Percentiles rank a stretch among this genome's conserved stretches.
These are phyloP conservation scores for Trametes villosa DNA, from an alignment of 768 basidiomycete species.

Conservation along the genomic window DNA sequence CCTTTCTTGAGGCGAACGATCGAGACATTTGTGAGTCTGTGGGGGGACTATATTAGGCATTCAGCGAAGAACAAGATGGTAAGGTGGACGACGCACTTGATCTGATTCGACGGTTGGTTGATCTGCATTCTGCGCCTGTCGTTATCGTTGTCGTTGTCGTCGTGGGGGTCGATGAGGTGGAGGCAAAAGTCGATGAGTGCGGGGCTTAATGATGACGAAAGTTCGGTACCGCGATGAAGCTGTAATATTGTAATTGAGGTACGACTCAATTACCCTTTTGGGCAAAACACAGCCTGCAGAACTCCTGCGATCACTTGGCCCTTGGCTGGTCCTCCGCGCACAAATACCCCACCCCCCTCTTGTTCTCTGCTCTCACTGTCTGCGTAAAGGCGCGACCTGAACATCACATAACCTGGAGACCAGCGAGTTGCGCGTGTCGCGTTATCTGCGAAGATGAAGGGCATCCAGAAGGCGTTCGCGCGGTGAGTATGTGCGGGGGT, in stretches of 20 bases:
- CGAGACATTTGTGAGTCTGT: slow-evolving; percentile 94
- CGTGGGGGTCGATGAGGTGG: background rate
- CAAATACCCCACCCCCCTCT: background rate
- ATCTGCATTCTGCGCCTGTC: slow-evolving; percentile 47
- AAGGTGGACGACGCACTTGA: slow-evolving; percentile 59
- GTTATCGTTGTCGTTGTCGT: background rate
- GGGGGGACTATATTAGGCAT: slow-evolving; percentile 10
- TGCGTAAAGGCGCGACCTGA: background rate
- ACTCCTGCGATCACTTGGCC: slow-evolving; percentile 18
- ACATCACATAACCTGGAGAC: background rate
- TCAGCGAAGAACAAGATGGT: slow-evolving; percentile 11
- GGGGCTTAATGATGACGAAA: background rate
- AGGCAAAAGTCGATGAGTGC: background rate
- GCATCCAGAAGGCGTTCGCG: slow-evolving; percentile 35
- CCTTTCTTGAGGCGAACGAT: slow-evolving; percentile 96
- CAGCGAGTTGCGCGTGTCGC: background rate
- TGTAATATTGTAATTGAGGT: too few species aligned
- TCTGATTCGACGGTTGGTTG: slow-evolving; percentile 88
- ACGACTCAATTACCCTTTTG: slow-evolving; percentile 13
- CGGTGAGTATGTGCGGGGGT: slow-evolving; percentile 23
- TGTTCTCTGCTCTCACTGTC: background rate
- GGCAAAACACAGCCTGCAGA: slow-evolving; percentile 11
- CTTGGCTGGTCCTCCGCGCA: background rate
- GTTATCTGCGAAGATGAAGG: slow-evolving; percentile 29
- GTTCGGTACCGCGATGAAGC: slow-evolving; percentile 12